These are phyloP conservation scores for Sapria himalayana DNA, from an alignment of 345 rosid species.

Conservation along the genomic window DNA sequence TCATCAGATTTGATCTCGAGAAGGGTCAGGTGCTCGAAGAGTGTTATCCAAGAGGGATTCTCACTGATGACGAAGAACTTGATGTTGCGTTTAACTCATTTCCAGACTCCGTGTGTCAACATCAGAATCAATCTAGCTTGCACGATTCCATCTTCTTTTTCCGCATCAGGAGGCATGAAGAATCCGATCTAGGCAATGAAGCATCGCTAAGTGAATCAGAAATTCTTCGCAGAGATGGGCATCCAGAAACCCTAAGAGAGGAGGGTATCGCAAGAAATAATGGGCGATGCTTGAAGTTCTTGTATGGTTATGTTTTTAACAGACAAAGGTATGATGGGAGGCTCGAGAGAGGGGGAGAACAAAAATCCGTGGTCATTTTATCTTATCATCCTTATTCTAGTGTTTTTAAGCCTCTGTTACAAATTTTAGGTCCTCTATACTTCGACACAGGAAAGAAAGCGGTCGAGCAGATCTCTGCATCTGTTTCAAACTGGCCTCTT, in stretches of 20 bases:
- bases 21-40: constrained; percentile 92
- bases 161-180: constrained; percentile 44
- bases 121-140: constrained; percentile 74
- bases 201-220: constrained; percentile 14
- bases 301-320: constrained; percentile 88
- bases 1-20: constrained; percentile 83
- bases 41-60: constrained; percentile 55
- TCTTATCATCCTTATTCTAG: constrained; percentile 61
- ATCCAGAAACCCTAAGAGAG: constrained; percentile 11
- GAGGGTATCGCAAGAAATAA: constrained; percentile 6
- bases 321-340: constrained; percentile 94
- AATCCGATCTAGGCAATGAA: constrained; percentile 12
- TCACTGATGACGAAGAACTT: constrained; percentile 67
- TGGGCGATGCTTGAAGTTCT: constrained; percentile 14
- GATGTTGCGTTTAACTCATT: constrained; percentile 83
- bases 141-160: constrained; percentile 96
- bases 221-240: constrained; percentile 13
- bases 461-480: constrained; percentile 65
- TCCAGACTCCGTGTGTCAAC: constrained; percentile 88
- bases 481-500: constrained; percentile 80
- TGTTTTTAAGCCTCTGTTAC: constrained; percentile 80
- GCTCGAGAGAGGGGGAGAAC: constrained; percentile 91
- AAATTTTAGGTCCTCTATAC: constrained; percentile 87
- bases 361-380: constrained; percentile 77
- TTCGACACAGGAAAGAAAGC: constrained; percentile 73